Conservation (phyloP, 768 basidiomycete genomes). For the Hydnomerulius pinastri region DNA sequence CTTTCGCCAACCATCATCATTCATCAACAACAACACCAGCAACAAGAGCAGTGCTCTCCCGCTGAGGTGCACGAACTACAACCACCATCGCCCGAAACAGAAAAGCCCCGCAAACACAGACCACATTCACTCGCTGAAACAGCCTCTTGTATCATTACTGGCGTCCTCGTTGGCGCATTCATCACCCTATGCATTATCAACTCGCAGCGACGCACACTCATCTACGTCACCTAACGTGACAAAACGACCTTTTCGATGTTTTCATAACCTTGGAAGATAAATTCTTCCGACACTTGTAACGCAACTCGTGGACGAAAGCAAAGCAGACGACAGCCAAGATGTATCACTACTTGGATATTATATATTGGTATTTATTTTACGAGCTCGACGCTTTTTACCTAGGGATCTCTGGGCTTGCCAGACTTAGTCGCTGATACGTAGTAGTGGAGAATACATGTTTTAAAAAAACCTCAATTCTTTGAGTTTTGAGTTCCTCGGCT, state of each 20-base stretch:
- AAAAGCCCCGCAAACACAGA: conserved; percentile 19
- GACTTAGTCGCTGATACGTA: neutral
- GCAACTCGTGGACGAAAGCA: neutral
- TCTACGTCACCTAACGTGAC: conserved; percentile 34
- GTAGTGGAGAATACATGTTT: neutral
- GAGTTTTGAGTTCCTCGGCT: too few species aligned
- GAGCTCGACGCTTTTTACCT: conserved; percentile 11
- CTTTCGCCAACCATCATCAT: conserved; percentile 29
- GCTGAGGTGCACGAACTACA: conserved; percentile 14
- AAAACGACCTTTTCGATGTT: neutral
- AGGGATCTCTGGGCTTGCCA: neutral
- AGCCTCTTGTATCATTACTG: conserved; percentile 53
- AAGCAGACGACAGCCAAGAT: conserved; percentile 9
- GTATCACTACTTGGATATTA: conserved; percentile 27
- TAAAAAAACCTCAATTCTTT: too few species aligned
- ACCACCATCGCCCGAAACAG: conserved; percentile 2
- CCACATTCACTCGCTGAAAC: conserved; percentile 32
- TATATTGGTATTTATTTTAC: conserved; percentile 30
- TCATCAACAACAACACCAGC: conserved; percentile 21
- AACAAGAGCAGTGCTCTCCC: conserved; percentile 11
- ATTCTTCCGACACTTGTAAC: neutral
- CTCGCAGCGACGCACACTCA: conserved; percentile 48
- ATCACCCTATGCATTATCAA: conserved; percentile 53
- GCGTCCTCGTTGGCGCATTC: conserved; percentile 61
- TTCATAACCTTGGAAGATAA: neutral